Evolutionary conservation across 2,329 filamentous ascomycete genomes (phyloP).

Genomic region (Kalaharituber pfeilii): DNA sequence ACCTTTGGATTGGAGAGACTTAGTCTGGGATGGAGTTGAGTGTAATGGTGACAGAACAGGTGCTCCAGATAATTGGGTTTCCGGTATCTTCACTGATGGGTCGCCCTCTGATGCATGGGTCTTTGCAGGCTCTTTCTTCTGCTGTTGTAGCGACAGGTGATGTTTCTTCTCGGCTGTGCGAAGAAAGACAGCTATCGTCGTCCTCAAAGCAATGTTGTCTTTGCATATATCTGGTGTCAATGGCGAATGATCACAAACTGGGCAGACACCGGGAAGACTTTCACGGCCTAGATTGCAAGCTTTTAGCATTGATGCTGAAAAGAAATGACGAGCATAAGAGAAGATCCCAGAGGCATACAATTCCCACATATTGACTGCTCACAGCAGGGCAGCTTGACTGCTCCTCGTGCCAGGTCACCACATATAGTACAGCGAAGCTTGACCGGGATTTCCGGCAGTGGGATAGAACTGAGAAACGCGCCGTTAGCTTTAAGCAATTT

Average conservation of each 20-base stretch:
- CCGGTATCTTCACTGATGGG: conserved; percentile 15
- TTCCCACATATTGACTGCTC: conserved; percentile 84
- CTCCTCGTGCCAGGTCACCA: conserved; percentile 76
- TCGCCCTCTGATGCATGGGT: conserved; percentile 6
- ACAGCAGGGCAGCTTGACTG: conserved; percentile 82
- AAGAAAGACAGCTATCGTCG: conserved; percentile 78
- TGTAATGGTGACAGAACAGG: neutral
- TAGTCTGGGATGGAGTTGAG: neutral
- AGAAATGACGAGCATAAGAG: conserved; percentile 2
- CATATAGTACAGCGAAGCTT: conserved; percentile 91
- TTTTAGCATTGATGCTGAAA: too few species aligned
- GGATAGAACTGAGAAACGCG: conserved; percentile 44
- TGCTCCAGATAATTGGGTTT: conserved; percentile 1
- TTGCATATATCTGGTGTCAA: conserved; percentile 74
- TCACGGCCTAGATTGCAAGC: conserved; percentile 59
- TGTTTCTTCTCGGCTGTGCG: conserved; percentile 83
- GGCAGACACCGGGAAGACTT: conserved; percentile 60
- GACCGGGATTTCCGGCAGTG: conserved; percentile 75
- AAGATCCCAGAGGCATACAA: conserved; percentile 41
- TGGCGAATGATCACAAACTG: conserved; percentile 82
- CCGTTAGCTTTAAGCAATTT: conserved; percentile 1
- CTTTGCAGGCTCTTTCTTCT: conserved; percentile 25
- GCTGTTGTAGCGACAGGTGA: conserved; percentile 41
- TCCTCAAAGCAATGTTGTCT: conserved; percentile 75
- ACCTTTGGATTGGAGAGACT: neutral